These are phyloP conservation scores for Seiridium cupressi DNA, from an alignment of 2,329 filamentous ascomycete genomes.

Conservation along the genomic window DNA sequence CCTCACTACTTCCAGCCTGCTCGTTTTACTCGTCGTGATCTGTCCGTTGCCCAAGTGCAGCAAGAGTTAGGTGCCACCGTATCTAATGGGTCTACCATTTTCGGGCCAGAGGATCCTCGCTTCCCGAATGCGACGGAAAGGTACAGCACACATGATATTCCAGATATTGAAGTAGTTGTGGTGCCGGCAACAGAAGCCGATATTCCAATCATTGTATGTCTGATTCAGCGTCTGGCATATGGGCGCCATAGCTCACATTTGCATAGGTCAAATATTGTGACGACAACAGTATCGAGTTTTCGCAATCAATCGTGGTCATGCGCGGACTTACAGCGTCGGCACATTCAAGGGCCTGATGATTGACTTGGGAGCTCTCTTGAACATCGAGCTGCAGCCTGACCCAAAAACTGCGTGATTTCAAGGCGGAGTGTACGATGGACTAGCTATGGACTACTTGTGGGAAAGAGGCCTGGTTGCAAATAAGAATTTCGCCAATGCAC, in stretches of 20 bases:
- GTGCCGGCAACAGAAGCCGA: slow-evolving; percentile 10
- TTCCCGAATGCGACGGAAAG: slow-evolving; percentile 5
- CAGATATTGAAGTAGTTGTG: slow-evolving; percentile 9
- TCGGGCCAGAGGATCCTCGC: neutral
- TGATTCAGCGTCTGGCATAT: neutral
- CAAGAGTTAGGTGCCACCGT: neutral
- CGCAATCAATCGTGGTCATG: slow-evolving; percentile 19
- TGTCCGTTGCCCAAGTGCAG: neutral
- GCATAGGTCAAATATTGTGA: slow-evolving; percentile 20
- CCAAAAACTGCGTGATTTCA: slow-evolving; percentile 8
- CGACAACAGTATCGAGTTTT: slow-evolving; percentile 20
- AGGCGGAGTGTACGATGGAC: slow-evolving; percentile 10
- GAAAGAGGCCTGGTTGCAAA: slow-evolving; percentile 11
- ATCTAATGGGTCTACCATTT: neutral
- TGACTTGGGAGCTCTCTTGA: slow-evolving; percentile 11
- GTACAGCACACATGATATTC: slow-evolving; percentile 5
- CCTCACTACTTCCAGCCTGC: slow-evolving; percentile 2
- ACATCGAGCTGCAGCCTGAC: slow-evolving; percentile 10
- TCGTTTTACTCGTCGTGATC: slow-evolving; percentile 5
- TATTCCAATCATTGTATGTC: slow-evolving; percentile 10
- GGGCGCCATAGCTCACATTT: neutral
- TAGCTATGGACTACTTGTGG: slow-evolving; percentile 10
- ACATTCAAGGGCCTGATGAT: slow-evolving; percentile 22
- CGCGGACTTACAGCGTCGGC: slow-evolving; percentile 9
- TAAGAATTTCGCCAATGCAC: no score